Conservation (phyloP, 2,329 filamentous ascomycete genomes). For the Pseudogymnoascus sp. region DNA sequence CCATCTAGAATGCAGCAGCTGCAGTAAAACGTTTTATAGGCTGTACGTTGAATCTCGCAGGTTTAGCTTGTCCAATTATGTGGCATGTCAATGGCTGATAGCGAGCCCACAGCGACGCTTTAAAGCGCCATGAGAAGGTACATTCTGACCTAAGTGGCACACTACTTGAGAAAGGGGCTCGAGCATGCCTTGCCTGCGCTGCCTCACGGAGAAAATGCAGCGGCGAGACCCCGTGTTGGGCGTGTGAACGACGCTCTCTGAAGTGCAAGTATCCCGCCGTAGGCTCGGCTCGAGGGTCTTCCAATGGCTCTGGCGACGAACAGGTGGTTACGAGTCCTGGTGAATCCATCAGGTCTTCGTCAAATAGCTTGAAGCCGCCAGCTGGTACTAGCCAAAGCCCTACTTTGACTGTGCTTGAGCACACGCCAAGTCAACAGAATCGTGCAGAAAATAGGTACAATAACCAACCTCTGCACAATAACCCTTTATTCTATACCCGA, state of each 20-base stretch:
- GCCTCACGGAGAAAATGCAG: conserved; percentile 20
- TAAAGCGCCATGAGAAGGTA: conserved; percentile 21
- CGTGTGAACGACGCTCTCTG: conserved; percentile 18
- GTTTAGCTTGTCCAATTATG: background rate
- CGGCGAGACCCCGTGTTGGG: conserved; percentile 17
- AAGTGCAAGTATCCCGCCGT: conserved; percentile 17
- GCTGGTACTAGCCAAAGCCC: background rate
- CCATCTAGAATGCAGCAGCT: conserved; percentile 19
- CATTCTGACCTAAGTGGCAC: conserved; percentile 21
- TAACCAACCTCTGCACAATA: too few relatives aligned
- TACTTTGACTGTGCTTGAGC: background rate
- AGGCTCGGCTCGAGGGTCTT: background rate
- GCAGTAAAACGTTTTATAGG: conserved; percentile 22
- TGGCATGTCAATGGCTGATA: background rate
- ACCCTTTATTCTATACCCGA: too few relatives aligned
- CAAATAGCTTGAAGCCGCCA: background rate
- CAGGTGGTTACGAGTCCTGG: background rate
- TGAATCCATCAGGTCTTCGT: conserved; percentile 16
- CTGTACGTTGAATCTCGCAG: conserved; percentile 14
- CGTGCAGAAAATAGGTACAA: too few relatives aligned
- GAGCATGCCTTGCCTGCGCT: conserved; percentile 22
- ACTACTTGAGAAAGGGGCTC: conserved; percentile 16
- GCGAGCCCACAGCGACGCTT: conserved; percentile 18
- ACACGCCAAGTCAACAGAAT: background rate
- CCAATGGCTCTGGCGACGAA: background rate